Evolutionary conservation across 805 yeast genomes (phyloP).

Genomic region (Candida ficus): DNA sequence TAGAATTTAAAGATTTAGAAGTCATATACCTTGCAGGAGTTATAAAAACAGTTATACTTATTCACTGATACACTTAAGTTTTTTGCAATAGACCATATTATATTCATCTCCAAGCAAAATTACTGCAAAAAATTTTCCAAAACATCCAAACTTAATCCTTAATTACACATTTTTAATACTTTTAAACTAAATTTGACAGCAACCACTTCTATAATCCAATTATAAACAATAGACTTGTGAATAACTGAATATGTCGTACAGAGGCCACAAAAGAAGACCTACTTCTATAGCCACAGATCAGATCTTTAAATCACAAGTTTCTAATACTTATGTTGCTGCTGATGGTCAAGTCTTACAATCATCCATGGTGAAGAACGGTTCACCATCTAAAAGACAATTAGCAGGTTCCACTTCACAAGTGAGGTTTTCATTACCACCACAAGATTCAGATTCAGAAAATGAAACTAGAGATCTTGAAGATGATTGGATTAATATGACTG

Average conservation of each 20-base stretch:
- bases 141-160: not conserved
- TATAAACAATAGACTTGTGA: too few relatives aligned
- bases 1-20: not conserved
- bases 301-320: constrained; percentile 6
- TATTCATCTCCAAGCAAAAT: too few relatives aligned
- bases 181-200: too few relatives aligned
- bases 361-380: constrained; percentile 24
- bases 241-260: constrained; percentile 16
- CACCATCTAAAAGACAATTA: constrained; percentile 23
- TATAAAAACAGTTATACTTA: too few relatives aligned
- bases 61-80: too few relatives aligned
- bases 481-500: constrained; percentile 3
- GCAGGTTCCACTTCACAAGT: constrained; percentile 25
- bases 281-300: constrained; percentile 23
- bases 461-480: not conserved
- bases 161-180: too few relatives aligned
- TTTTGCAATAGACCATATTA: too few relatives aligned
- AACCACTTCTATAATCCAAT: not conserved
- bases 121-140: not conserved
- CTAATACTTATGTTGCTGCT: constrained; percentile 20
- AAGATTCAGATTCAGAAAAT: not conserved
- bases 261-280: constrained; percentile 23
- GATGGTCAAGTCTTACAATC: constrained; percentile 25
- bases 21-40: too few relatives aligned
- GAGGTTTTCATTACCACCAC: constrained; percentile 22